Evolutionary conservation across 2,329 filamentous ascomycete genomes (phyloP).

Genomic region (Ophiostoma ips): DNA sequence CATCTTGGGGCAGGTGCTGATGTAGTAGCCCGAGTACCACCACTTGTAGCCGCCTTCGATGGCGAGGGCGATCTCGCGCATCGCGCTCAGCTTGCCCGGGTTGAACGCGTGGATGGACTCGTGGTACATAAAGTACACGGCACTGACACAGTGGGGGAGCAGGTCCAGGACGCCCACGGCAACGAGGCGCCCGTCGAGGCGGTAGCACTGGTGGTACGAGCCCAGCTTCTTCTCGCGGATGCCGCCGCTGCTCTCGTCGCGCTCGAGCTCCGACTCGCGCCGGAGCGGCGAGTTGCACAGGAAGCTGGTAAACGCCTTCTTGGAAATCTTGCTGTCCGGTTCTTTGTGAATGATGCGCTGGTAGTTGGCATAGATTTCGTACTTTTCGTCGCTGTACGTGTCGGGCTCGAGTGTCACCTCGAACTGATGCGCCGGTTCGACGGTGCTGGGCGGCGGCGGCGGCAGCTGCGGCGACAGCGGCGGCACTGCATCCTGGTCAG

Average conservation of each 20-base stretch:
- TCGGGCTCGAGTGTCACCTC: conserved; percentile 57
- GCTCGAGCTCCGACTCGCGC: conserved; percentile 26
- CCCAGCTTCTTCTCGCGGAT: conserved; percentile 41
- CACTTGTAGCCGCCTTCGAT: conserved; percentile 54
- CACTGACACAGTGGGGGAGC: conserved; percentile 62
- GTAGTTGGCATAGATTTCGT: conserved; percentile 56
- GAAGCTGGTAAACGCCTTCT: conserved; percentile 53
- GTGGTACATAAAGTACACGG: conserved; percentile 74
- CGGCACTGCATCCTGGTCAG: conserved; percentile 21
- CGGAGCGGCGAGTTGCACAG: conserved; percentile 57
- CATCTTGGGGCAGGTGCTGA: conserved; percentile 72
- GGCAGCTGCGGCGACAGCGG: neutral
- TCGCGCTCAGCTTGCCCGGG: conserved; percentile 62
- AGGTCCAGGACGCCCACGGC: conserved; percentile 67
- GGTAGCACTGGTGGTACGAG: conserved; percentile 71
- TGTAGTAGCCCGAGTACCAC: conserved; percentile 75
- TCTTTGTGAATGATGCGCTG: conserved; percentile 63
- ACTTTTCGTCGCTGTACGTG: conserved; percentile 65
- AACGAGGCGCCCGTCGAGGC: conserved; percentile 60
- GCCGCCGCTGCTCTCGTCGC: conserved; percentile 26
- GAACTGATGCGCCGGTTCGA: conserved; percentile 52
- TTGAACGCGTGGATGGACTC: conserved; percentile 55
- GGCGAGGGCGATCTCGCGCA: conserved; percentile 59
- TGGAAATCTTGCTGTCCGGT: conserved; percentile 40
- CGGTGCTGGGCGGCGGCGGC: neutral